Base-by-base conservation (phyloP, 106 monocot species). In the Posidonia australis region DNA sequence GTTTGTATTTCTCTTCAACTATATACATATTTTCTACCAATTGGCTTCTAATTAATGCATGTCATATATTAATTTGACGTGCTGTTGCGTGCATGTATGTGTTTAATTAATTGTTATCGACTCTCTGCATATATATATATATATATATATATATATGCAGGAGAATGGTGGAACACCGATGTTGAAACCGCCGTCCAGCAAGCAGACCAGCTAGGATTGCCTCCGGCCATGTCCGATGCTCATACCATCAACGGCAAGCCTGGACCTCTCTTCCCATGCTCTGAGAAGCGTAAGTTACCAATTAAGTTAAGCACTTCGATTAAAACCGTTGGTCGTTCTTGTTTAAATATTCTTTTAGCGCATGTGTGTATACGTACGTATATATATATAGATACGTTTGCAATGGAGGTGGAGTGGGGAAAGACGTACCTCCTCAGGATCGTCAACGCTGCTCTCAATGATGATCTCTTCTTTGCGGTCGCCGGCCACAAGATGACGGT, bases 91-190 rank as follows among this genome's bases (percentile, higher is more conserved):
- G n/a, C n/a, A n/a, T n/a, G n/a, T n/a, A n/a, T n/a, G n/a, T n/a
- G n/a, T n/a, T n/a, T n/a, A n/a, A n/a, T n/a, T n/a, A n/a, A n/a
- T n/a, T n/a, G n/a, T n/a, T n/a, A n/a, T n/a, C n/a, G n/a, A n/a
- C n/a, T n/a, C n/a, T n/a, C n/a, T n/a, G n/a, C n/a, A n/a, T n/a
- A n/a, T n/a, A n/a, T n/a, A n/a, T n/a, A 58, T 22, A 29, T 29
- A 22, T 17, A 9, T 55, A 17, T 12, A 20, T 25, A 0, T 29
- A 27, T 27, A 25, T 45, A 5, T 72, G 56, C 67, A 76, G 76
- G 47, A 21, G 76, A 76, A 42, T 76, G 76, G 76, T 76, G 76
- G 76, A 76, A 76, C 13, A 64, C 76, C 1, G 76, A 76, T 43
- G 64, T 56, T 1, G 76, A 76, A 43, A 64, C 70, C 14, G 76